phyloP scores from a whole-genome alignment of 306 rosid species.

The Citrullus amarus region DNA sequence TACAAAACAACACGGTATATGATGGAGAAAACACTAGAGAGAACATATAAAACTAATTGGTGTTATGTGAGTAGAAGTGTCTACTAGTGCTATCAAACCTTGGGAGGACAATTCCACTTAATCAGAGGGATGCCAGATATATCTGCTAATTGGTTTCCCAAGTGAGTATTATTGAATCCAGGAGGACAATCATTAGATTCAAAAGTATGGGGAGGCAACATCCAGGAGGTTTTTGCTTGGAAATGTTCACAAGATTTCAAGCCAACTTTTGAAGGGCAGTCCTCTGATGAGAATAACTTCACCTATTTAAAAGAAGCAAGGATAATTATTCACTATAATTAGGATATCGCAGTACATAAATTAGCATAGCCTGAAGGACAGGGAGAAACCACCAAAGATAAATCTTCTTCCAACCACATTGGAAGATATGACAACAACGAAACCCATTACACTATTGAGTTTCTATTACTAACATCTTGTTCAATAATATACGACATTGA shows the following conservation, averaged over 20 bases:
- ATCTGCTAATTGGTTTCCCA: constrained; percentile 16
- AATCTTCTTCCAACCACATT: background rate
- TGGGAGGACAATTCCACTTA: constrained; percentile 52
- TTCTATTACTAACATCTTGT: background rate
- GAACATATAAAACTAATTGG: background rate
- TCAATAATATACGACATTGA: background rate
- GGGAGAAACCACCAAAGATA: background rate
- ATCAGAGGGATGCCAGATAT: constrained; percentile 18
- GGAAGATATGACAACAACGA: background rate
- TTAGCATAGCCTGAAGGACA: background rate
- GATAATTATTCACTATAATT: background rate
- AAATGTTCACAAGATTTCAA: constrained; percentile 22
- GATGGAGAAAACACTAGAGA: background rate
- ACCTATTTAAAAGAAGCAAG: constrained; percentile 23
- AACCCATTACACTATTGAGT: background rate
- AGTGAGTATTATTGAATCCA: constrained; percentile 38
- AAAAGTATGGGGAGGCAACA: constrained; percentile 17
- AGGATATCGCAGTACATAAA: background rate
- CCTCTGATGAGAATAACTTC: constrained; percentile 39
- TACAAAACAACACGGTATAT: background rate
- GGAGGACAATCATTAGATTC: constrained; percentile 38
- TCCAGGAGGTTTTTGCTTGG: constrained; percentile 29
- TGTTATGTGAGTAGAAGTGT: background rate
- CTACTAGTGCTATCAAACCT: constrained; percentile 25
- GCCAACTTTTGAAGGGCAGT: constrained; percentile 41